A percentile compares a stretch with the other conserved stretches of the same genome.
Conservation (phyloP, 2,329 filamentous ascomycete genomes). For the Mollisiaceae sp. region DNA sequence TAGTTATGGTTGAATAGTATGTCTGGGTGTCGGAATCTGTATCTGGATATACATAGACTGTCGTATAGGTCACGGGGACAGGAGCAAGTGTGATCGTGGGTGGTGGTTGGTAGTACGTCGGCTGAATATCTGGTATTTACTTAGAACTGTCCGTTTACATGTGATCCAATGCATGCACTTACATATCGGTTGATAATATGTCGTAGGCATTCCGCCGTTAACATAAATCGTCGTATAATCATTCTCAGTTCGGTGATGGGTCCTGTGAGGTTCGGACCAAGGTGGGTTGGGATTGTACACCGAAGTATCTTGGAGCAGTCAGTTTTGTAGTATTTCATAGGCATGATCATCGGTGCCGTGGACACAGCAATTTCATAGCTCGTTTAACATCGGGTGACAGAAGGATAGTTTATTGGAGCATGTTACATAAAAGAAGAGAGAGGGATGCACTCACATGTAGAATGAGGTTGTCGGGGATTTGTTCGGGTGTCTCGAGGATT, state of each 20-base stretch:
- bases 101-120: neutral
- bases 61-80: neutral
- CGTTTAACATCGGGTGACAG: too few species aligned
- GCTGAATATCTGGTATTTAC: neutral
- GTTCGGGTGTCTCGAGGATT: neutral
- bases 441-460: neutral
- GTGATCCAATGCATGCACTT: neutral
- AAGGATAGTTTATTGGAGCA: too few species aligned
- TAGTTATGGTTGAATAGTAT: neutral
- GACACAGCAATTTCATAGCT: too few species aligned
- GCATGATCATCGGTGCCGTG: too few species aligned
- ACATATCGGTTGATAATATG: neutral
- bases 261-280: neutral
- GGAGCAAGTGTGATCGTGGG: neutral
- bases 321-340: neutral
- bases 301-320: neutral
- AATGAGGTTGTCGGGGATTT: neutral
- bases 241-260: slow-evolving; percentile 15
- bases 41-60: neutral
- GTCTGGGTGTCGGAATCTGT: neutral
- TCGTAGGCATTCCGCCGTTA: neutral
- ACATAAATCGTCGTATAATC: slow-evolving; percentile 1
- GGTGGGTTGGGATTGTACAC: neutral
- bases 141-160: neutral
- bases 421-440: neutral